These are phyloP conservation scores for Trapa incisa DNA, from an alignment of 345 rosid species.

Conservation along the genomic window DNA sequence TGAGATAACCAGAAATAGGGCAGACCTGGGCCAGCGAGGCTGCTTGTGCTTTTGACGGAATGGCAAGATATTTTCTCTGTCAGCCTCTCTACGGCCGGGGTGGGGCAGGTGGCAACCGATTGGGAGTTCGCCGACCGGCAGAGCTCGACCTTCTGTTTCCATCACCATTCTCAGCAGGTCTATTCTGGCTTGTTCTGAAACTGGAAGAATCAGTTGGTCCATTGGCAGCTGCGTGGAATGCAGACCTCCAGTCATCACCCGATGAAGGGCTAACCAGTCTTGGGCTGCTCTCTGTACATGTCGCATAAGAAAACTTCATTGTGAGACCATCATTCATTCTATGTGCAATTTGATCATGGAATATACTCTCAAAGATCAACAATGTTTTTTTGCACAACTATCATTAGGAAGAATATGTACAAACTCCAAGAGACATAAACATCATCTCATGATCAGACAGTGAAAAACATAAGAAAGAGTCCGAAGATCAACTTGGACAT, in stretches of 20 bases:
- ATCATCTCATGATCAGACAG: neutral
- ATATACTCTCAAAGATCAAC: neutral
- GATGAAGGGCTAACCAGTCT: slow-evolving; percentile 36
- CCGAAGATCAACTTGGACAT: too few species aligned
- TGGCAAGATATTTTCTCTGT: neutral
- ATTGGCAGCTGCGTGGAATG: slow-evolving; percentile 69
- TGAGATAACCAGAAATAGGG: neutral
- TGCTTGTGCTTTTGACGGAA: neutral
- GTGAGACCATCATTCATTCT: neutral
- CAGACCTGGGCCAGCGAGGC: neutral
- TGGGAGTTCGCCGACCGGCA: slow-evolving; percentile 67
- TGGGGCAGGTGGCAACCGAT: slow-evolving; percentile 77
- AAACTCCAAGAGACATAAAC: neutral
- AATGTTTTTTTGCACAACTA: neutral
- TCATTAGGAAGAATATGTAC: neutral
- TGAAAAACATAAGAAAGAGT: too few species aligned
- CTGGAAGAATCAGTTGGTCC: slow-evolving; percentile 37
- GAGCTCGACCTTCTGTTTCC: slow-evolving; percentile 31
- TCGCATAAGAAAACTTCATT: neutral
- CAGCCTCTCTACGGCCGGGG: slow-evolving; percentile 28
- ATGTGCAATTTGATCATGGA: neutral
- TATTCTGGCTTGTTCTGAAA: slow-evolving; percentile 55
- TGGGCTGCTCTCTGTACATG: slow-evolving; percentile 66
- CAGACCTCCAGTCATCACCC: slow-evolving; percentile 87
- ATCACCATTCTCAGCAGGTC: slow-evolving; percentile 71